Evolutionary conservation across 75 land plant genomes (phyloP), one percentile per base, ranked within the genome.

Genomic region (Azolla pinnata): DNA sequence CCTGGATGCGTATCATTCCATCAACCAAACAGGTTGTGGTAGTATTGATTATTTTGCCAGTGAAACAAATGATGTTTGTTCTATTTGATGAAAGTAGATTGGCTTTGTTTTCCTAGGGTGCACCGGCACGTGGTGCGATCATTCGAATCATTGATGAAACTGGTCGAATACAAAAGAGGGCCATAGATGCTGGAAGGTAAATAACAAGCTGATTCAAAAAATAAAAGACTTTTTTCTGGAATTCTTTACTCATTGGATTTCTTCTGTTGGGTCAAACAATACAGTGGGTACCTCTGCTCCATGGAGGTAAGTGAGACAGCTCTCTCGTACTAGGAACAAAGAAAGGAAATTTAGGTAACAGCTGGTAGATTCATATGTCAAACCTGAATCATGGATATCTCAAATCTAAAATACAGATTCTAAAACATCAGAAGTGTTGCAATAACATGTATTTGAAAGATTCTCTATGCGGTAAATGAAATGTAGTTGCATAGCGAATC

Each of bases 141-240:
- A 63, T 67, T 34, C 59, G 48, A 44, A 62, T 67, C 17, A 14
- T 47, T 34, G 70, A 67, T 33, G 63, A 52, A 20, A 34, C 52
- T 8, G 70, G 70, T 29, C 70, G 70, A 10, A 50, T 51, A 33
- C 70, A 67, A 31, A 67, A 52, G 63, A 62, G 70, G 47, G 70
- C 40, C 47, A 67, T 67, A 48, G 70, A 67, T 59, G 70, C 70
- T 19, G 70, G 70, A 60, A 67, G 70, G 70, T 67, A 50, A 29
- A 27, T 40, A 16, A 20, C 62, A n/a, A n/a, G 42, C 42, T 38
- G 42, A 7, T 14, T 7, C 42, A 7, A 8, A 8, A 7, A 14
- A 46, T 46, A 18, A 46, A 29, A 17, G 17, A 42, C 44, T 10
- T 42, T 31, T 8, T 4, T 54, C 1, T 23, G 2, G 4, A 23